These are phyloP conservation scores for Gracilariopsis chorda DNA, from an alignment of 23 red algal species.

Conservation along the genomic window DNA sequence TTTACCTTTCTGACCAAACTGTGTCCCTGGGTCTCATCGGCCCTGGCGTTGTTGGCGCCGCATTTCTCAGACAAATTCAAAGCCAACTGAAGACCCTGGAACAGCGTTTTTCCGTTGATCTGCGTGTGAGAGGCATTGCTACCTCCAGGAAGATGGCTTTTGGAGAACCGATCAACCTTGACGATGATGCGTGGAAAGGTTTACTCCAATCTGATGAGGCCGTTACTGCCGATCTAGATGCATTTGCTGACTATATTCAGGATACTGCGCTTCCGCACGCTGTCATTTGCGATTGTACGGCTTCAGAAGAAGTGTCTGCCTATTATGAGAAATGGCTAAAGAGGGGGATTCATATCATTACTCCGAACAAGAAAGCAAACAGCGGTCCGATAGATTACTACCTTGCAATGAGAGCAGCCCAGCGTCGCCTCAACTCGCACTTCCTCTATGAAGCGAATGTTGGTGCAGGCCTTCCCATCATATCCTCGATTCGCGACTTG, in stretches of 20 bases:
- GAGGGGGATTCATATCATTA: slow-evolving; percentile 89
- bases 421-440: slow-evolving; percentile 87
- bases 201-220: slow-evolving; percentile 23
- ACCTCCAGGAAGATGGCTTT: slow-evolving; percentile 84
- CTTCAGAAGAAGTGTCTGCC: slow-evolving; percentile 81
- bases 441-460: slow-evolving; percentile 99
- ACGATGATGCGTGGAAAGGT: slow-evolving; percentile 42
- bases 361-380: slow-evolving; percentile 98
- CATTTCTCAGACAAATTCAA: slow-evolving; percentile 89
- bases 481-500: slow-evolving; percentile 90
- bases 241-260: slow-evolving; percentile 83
- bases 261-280: slow-evolving; percentile 87
- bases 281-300: slow-evolving; percentile 93
- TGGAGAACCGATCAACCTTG: slow-evolving; percentile 65
- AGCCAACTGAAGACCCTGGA: slow-evolving; percentile 67
- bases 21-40: slow-evolving; percentile 93
- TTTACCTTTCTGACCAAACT: slow-evolving; percentile 92
- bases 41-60: slow-evolving; percentile 81
- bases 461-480: slow-evolving; percentile 94
- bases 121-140: slow-evolving; percentile 84
- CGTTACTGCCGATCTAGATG: slow-evolving; percentile 34
- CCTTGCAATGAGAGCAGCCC: slow-evolving; percentile 70
- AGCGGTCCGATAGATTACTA: slow-evolving; percentile 67
- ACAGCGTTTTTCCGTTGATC: slow-evolving; percentile 83
- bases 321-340: slow-evolving; percentile 84